Conservation (phyloP, 2,329 filamentous ascomycete genomes). For the Thelonectria rubi region DNA sequence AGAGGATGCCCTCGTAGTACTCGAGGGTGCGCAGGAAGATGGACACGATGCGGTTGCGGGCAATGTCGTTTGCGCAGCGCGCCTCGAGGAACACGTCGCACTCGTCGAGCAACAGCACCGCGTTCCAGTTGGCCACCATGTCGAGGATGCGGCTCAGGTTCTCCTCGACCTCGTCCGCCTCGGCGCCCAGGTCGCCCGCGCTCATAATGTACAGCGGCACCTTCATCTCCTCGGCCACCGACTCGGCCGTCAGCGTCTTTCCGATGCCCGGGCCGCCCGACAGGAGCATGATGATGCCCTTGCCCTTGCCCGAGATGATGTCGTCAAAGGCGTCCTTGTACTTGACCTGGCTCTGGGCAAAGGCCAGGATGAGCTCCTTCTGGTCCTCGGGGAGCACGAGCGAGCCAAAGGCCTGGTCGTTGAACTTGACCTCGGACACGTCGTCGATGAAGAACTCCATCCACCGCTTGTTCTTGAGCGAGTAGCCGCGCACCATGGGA, state of each 20-base stretch:
- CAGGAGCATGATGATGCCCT: constrained; percentile 60
- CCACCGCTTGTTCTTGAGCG: constrained; percentile 58
- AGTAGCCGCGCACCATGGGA: constrained; percentile 57
- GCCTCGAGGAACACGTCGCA: constrained; percentile 57
- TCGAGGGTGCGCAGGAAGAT: constrained; percentile 56
- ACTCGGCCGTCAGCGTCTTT: constrained; percentile 60
- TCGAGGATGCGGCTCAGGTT: constrained; percentile 65
- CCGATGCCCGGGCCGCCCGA: constrained; percentile 59
- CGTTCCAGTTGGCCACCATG: constrained; percentile 67
- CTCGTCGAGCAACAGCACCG: constrained; percentile 49
- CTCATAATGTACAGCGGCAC: constrained; percentile 61
- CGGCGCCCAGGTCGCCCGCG: constrained; percentile 76
- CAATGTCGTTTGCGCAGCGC: constrained; percentile 46
- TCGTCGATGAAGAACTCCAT: constrained; percentile 59
- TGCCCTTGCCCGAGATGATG: constrained; percentile 61
- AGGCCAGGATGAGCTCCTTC: constrained; percentile 61
- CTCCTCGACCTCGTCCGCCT: constrained; percentile 70
- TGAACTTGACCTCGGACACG: constrained; percentile 57
- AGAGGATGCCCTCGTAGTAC: constrained; percentile 59
- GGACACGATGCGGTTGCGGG: constrained; percentile 47
- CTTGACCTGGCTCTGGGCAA: constrained; percentile 57
- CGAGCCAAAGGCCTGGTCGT: constrained; percentile 57
- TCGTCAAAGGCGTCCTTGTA: constrained; percentile 59
- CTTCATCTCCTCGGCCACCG: constrained; percentile 59
- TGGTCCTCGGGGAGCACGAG: constrained; percentile 59